Evolutionary conservation across 2,329 filamentous ascomycete species (phyloP).

Genomic region (Hirsutella thompsonii): DNA sequence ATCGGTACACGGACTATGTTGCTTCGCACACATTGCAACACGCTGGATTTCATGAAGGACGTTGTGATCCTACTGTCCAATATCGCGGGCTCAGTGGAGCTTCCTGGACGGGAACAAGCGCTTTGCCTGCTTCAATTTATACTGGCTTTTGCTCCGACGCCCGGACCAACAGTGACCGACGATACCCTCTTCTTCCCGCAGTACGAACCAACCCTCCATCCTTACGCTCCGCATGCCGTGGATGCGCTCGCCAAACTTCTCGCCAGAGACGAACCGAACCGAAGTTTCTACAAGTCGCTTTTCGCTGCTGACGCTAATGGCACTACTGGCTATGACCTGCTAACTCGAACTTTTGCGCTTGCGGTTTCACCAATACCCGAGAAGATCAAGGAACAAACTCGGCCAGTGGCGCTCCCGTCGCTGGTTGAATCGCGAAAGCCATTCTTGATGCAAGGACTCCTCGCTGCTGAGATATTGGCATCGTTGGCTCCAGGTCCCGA

Average conservation of each 20-base stretch:
- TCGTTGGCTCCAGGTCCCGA: slow-evolving; percentile 62
- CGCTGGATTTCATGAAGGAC: slow-evolving; percentile 96
- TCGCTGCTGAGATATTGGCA: slow-evolving; percentile 80
- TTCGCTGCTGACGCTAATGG: slow-evolving; percentile 60
- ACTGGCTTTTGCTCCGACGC: slow-evolving; percentile 75
- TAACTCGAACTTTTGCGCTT: slow-evolving; percentile 78
- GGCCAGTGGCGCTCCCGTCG: slow-evolving; percentile 46
- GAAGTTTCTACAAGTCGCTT: slow-evolving; percentile 69
- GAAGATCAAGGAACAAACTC: slow-evolving; percentile 33
- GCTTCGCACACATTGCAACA: slow-evolving; percentile 69
- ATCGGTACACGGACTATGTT: slow-evolving; percentile 83
- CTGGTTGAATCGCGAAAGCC: slow-evolving; percentile 77
- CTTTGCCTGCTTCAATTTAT: slow-evolving; percentile 79
- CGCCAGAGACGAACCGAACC: slow-evolving; percentile 85
- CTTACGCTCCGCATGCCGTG: slow-evolving; percentile 79
- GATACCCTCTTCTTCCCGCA: slow-evolving; percentile 60
- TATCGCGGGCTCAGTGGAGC: slow-evolving; percentile 63
- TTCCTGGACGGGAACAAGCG: slow-evolving; percentile 79
- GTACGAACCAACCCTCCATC: slow-evolving; percentile 71
- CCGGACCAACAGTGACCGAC: slow-evolving; percentile 46
- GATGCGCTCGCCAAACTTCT: slow-evolving; percentile 86
- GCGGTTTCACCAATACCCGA: slow-evolving; percentile 79
- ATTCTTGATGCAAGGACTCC: slow-evolving; percentile 79
- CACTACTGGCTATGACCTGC: slow-evolving; percentile 58
- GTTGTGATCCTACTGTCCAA: slow-evolving; percentile 82